Percentiles rank a stretch among this genome's conserved stretches.
phyloP scores from a whole-genome alignment of 306 rosid genomes.

The Echinosophora koreensis region DNA sequence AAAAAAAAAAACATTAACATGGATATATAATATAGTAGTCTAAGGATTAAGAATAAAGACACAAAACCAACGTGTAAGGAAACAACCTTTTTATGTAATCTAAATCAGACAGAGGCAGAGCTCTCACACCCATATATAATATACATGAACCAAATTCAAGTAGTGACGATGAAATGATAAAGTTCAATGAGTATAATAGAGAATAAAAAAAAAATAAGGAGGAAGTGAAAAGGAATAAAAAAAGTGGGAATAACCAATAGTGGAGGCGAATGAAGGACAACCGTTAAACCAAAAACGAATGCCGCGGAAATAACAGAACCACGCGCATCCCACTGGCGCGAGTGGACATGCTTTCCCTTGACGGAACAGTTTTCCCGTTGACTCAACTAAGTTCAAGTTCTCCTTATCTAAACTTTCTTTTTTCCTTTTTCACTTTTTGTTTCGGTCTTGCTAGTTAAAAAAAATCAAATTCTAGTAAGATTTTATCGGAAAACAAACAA shows the following conservation, averaged over 20 bases:
- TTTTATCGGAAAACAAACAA: no score
- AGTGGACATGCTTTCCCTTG: conserved; percentile 37
- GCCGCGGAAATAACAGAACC: conserved; percentile 57
- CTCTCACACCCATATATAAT: not conserved
- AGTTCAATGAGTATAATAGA: not conserved
- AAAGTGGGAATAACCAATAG: conserved; percentile 31
- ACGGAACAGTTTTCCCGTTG: conserved; percentile 30
- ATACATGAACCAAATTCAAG: not conserved
- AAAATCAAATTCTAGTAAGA: no score
- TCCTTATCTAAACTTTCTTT: conserved; percentile 33
- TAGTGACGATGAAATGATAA: conserved; percentile 47
- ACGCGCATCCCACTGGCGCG: conserved; percentile 57
- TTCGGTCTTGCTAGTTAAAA: no score
- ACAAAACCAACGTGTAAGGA: conserved; percentile 51
- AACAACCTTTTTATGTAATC: conserved; percentile 37
- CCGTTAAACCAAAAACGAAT: not conserved
- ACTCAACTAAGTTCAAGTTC: conserved; percentile 23
- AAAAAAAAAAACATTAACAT: conserved; percentile 8
- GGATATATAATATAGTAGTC: not conserved
- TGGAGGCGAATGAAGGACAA: conserved; percentile 33
- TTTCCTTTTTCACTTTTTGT: not conserved
- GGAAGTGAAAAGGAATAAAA: not conserved
- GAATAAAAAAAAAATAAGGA: not conserved
- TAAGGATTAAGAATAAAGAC: conserved; percentile 41
- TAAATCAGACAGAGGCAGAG: conserved; percentile 26